Conservation (phyloP, 371 early-diverging fungal genomes). For the Syncephalis fuscata region DNA sequence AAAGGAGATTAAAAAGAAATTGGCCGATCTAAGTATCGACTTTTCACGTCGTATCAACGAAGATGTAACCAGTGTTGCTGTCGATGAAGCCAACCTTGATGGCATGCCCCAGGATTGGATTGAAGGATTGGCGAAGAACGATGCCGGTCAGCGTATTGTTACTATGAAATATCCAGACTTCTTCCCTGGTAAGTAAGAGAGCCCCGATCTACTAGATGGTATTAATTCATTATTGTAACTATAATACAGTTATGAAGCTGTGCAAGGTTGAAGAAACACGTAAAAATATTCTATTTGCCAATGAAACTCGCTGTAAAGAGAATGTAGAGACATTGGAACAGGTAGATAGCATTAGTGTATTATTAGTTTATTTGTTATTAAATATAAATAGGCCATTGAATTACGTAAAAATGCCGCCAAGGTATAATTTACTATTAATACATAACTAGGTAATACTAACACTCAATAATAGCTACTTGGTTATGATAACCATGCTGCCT, state of each 20-base stretch:
- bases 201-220: not conserved
- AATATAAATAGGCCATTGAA: conserved; percentile 4
- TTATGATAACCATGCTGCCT: conserved; percentile 57
- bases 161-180: conserved; percentile 63
- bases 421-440: no score
- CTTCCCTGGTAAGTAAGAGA: conserved; percentile 5
- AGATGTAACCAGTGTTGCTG: conserved; percentile 16
- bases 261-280: conserved; percentile 45
- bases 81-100: conserved; percentile 46
- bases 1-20: conserved; percentile 38
- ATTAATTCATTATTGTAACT: conserved; percentile 20
- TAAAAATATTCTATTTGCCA: conserved; percentile 22
- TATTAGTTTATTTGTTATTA: no score
- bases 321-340: conserved; percentile 35
- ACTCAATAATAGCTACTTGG: conserved; percentile 29
- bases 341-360: conserved; percentile 8
- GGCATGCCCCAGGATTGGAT: conserved; percentile 62
- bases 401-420: conserved; percentile 16
- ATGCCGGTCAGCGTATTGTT: conserved; percentile 33
- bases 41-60: conserved; percentile 40
- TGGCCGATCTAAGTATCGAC: conserved; percentile 44
- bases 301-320: conserved; percentile 35
- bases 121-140: conserved; percentile 23
- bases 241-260: conserved; percentile 23
- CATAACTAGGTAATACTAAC: no score